Percentiles rank a stretch among this genome's conserved stretches.
Conservation (phyloP, 2,329 filamentous ascomycete genomes). For the Xenoacremonium recifei region DNA sequence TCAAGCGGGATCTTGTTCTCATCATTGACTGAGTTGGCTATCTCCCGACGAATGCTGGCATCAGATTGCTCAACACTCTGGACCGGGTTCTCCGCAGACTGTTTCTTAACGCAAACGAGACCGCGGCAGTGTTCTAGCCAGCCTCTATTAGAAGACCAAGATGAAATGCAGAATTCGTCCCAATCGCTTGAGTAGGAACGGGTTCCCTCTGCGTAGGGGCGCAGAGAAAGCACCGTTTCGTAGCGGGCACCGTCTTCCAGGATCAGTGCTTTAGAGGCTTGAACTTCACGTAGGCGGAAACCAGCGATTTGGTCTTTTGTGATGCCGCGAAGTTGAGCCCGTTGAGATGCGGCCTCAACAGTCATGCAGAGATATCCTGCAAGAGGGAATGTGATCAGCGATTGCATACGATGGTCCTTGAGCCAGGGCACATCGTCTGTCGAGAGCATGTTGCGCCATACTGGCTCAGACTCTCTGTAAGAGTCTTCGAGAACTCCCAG, state of each 20-base stretch:
- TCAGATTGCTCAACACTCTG: constrained; percentile 7
- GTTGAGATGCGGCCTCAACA: constrained; percentile 27
- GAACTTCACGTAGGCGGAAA: constrained; percentile 28
- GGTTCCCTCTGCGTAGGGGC: constrained; percentile 27
- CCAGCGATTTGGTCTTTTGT: constrained; percentile 17
- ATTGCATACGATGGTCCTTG: constrained; percentile 39
- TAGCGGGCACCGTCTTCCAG: constrained; percentile 24
- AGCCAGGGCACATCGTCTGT: constrained; percentile 43
- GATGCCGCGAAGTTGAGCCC: constrained; percentile 22
- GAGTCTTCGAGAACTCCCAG: constrained; percentile 10
- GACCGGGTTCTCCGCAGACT: constrained; percentile 11
- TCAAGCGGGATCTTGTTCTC: too few relatives aligned
- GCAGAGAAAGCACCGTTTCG: constrained; percentile 24
- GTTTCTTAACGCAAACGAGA: constrained; percentile 21
- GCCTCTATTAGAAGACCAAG: constrained; percentile 47
- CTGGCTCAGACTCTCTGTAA: constrained; percentile 36
- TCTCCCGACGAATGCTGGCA: constrained; percentile 10
- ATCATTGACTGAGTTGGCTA: constrained; percentile 1
- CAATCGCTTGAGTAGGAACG: constrained; percentile 41
- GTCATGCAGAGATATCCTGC: constrained; percentile 36
- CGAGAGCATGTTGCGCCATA: constrained; percentile 41
- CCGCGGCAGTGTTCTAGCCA: constrained; percentile 61
- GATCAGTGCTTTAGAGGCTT: constrained; percentile 26
- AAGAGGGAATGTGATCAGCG: constrained; percentile 39
- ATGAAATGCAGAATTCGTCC: constrained; percentile 57